Evolutionary conservation across 2,329 filamentous ascomycete genomes (phyloP).

Genomic region (Phialophora tarda): DNA sequence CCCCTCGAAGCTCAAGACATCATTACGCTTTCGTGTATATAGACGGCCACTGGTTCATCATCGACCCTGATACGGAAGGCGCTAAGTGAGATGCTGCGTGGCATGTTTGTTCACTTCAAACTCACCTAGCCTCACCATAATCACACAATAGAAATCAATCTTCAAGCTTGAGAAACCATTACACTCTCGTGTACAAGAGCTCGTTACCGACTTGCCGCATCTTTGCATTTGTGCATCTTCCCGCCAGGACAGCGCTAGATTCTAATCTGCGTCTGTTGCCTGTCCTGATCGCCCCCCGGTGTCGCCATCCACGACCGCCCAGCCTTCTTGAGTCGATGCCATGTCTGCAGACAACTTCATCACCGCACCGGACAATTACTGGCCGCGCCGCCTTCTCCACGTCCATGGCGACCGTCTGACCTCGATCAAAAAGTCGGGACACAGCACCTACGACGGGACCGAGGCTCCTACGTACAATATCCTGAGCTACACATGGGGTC

Average conservation of each 20-base stretch:
- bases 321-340: neutral
- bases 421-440: neutral
- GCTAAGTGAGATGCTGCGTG: too few species aligned
- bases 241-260: neutral
- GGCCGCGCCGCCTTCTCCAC: neutral
- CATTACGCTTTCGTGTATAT: too few species aligned
- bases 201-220: neutral
- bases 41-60: too few species aligned
- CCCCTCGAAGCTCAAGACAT: too few species aligned
- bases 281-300: neutral
- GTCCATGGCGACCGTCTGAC: neutral
- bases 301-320: neutral
- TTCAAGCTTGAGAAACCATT: too few species aligned
- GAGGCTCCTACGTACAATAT: slow-evolving; percentile 5
- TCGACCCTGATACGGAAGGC: too few species aligned
- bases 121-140: too few species aligned
- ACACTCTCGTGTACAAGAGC: neutral
- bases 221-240: neutral
- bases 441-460: neutral
- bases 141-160: too few species aligned
- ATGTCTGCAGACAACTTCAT: slow-evolving; percentile 6
- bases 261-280: neutral
- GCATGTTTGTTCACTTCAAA: too few species aligned
- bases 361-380: neutral
- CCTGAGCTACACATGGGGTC: slow-evolving; percentile 4